Base-by-base conservation (phyloP, 2,329 filamentous ascomycete genomes). In the Stachybotrys chartarum region DNA sequence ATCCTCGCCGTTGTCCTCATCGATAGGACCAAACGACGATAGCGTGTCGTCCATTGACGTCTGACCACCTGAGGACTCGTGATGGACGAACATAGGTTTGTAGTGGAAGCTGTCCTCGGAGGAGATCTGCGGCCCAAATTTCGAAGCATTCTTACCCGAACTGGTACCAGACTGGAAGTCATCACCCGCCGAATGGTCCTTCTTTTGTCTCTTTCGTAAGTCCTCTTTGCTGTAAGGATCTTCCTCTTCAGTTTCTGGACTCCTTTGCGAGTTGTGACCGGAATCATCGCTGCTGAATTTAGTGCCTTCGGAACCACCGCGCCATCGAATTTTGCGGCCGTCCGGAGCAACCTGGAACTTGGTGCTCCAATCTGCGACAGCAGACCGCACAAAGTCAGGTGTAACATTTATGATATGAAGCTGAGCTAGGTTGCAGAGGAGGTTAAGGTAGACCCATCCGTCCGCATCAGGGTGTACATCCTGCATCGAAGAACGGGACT, bases 401-500 rank as follows among this genome's bases (percentile, higher is more conserved):
- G 90, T 91, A 1, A 95, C 90, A 56, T 91, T 92, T 61, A 94
- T 79, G 0, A 91, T 93, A 63, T 95, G 90, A 17, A 95, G 74
- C 70, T 95, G 90, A 0, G 91, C 90, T 76, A 95, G 81, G 64
- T 87, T 91, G 66, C 86, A 85, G 1, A 95, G 77, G 1, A 95
- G 72, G 61, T 94, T 94, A 7, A 94, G 73, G 62, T 92, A 93
- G 0, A 93, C 84, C 90, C 90, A 94, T 5, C 88, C 88, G 30
- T 91, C 84, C 0, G 78, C 76, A 54, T 87, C 85, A 0, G 84
- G 78, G 14, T 80, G 77, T 11, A 84, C 80, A 53, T 84, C 78
- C 3, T 70, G 52, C 1, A 73, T 63, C 7, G 58, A 30, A 2
- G 47, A 55, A 17, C 72, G 74, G 16, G 75, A 72, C 2, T 74